phyloP scores from a whole-genome alignment of 1,139 yeast genomes.

The Debaryomyces sp. region DNA sequence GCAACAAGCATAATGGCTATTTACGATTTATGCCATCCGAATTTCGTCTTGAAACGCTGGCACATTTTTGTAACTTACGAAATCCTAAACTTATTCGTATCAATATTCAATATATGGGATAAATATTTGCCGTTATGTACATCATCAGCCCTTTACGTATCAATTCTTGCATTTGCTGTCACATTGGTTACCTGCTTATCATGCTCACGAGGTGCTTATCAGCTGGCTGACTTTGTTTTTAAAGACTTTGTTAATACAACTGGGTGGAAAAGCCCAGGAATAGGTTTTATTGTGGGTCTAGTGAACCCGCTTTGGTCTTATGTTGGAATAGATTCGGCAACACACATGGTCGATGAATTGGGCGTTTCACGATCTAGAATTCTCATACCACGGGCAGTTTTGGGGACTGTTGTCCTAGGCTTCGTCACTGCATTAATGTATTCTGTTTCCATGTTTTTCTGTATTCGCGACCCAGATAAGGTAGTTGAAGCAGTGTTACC shows the following conservation, averaged over 20 bases:
- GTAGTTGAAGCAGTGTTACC: constrained; percentile 62
- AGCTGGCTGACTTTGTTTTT: constrained; percentile 61
- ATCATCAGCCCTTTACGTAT: constrained; percentile 54
- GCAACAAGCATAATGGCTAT: constrained; percentile 9
- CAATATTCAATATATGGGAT: constrained; percentile 60
- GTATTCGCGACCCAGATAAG: constrained; percentile 51
- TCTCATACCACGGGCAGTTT: constrained; percentile 58
- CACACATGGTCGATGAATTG: constrained; percentile 73
- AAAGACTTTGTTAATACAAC: constrained; percentile 62
- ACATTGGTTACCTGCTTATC: constrained; percentile 61
- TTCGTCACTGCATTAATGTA: constrained; percentile 62
- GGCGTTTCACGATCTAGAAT: constrained; percentile 54
- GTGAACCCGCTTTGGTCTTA: constrained; percentile 73
- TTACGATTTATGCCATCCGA: constrained; percentile 6
- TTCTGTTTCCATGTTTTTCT: constrained; percentile 64
- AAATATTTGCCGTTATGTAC: constrained; percentile 57
- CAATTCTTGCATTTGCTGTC: constrained; percentile 54
- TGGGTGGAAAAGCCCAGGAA: constrained; percentile 62
- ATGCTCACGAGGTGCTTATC: constrained; percentile 55
- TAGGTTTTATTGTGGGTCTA: constrained; percentile 67
- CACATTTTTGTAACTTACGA: constrained; percentile 59
- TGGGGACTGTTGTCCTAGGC: constrained; percentile 69
- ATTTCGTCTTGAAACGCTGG: constrained; percentile 43
- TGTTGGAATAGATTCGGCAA: constrained; percentile 69
- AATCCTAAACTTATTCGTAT: constrained; percentile 38